phyloP scores from a whole-genome alignment of 129 eudicot species.

The Solidago caesia region DNA sequence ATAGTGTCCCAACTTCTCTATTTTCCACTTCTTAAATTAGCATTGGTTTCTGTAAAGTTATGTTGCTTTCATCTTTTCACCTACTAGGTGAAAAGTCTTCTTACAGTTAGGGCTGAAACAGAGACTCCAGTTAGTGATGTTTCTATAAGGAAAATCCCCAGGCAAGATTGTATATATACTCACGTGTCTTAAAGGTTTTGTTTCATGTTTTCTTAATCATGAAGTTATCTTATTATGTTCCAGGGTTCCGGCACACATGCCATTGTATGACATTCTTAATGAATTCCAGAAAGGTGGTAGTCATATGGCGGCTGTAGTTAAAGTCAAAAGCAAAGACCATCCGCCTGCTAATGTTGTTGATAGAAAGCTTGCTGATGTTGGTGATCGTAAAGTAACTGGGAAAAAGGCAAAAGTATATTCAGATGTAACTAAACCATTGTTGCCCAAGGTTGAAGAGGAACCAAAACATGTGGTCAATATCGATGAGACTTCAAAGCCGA shows the following conservation, averaged over 20 bases:
- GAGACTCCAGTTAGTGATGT: constrained; percentile 98
- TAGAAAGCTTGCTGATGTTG: constrained; percentile 21
- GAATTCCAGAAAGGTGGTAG: constrained; percentile 98
- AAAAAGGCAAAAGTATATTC: constrained; percentile 32
- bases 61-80: constrained; percentile 11
- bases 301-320: constrained; percentile 98
- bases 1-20: not conserved
- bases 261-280: constrained; percentile 89
- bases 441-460: constrained; percentile 47
- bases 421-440: constrained; percentile 56
- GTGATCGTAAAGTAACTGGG: constrained; percentile 23
- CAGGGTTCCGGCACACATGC: constrained; percentile 96
- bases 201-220: not conserved
- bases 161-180: constrained; percentile 38
- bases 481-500: constrained; percentile 35
- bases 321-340: constrained; percentile 54
- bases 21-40: not conserved
- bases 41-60: constrained; percentile 13
- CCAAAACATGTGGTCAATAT: constrained; percentile 44
- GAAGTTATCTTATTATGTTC: constrained; percentile 13
- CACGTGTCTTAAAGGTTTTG: not conserved
- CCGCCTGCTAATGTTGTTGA: constrained; percentile 20
- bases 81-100: constrained; percentile 90
- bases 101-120: constrained; percentile 96
- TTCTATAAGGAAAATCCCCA: constrained; percentile 92